Evolutionary conservation across 139 green algal genomes (phyloP).

Genomic region (Volvox africanus): DNA sequence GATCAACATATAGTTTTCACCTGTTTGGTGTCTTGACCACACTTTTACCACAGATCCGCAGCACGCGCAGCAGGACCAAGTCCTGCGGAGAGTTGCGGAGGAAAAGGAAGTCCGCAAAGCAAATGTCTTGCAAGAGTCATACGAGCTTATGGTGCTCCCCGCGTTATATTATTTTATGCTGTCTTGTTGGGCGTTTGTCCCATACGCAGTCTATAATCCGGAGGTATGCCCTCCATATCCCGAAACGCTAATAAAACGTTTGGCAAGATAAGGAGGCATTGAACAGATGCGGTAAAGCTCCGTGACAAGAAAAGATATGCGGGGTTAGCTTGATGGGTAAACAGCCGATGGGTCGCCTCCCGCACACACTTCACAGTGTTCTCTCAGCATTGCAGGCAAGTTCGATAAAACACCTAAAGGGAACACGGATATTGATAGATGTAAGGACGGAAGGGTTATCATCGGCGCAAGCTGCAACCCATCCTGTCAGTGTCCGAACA

Average conservation of each 20-base stretch:
- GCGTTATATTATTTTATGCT: not conserved
- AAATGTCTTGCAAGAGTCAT: not conserved
- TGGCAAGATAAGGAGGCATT: slow-evolving; percentile 45
- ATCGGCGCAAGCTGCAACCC: not conserved
- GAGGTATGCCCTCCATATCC: slow-evolving; percentile 38
- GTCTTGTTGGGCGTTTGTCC: too few species aligned
- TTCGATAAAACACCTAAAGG: slow-evolving; percentile 44
- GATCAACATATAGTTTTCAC: too few species aligned
- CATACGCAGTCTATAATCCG: not conserved
- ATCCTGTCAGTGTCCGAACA: not conserved
- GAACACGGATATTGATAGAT: not conserved
- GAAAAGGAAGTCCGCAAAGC: not conserved
- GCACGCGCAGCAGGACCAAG: too few species aligned
- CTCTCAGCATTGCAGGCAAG: not conserved
- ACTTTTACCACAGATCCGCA: too few species aligned
- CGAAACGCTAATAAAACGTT: slow-evolving; percentile 43
- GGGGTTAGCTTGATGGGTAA: not conserved
- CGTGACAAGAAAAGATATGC: slow-evolving; percentile 27
- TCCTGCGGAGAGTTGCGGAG: too few species aligned
- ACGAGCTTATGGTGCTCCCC: not conserved
- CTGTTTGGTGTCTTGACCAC: too few species aligned
- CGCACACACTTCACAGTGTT: not conserved
- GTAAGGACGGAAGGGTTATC: not conserved
- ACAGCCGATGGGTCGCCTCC: not conserved
- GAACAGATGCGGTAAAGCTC: slow-evolving; percentile 42